Percentiles rank a stretch among this genome's conserved stretches.
Evolutionary conservation across 2,329 filamentous ascomycete genomes (phyloP).

Genomic region (Xylariomycetidae sp.): DNA sequence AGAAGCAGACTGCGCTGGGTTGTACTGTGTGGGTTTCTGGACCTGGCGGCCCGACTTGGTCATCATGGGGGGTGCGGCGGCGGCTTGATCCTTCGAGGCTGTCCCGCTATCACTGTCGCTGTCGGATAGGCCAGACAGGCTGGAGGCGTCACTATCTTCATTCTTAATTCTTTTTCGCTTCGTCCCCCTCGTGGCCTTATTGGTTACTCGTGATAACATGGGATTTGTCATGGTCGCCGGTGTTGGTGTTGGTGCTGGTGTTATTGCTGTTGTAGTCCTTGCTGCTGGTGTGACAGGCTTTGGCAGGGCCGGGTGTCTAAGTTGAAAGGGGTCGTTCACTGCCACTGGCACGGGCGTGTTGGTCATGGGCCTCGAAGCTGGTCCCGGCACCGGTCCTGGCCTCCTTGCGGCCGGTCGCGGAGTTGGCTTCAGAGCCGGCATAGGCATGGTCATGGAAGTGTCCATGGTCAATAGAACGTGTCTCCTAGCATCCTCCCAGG

Average conservation of each 20-base stretch:
- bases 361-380: conserved; percentile 8
- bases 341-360: neutral
- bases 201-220: conserved; percentile 8
- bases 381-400: neutral
- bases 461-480: conserved; percentile 36
- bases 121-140: conserved; percentile 24
- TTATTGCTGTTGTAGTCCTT: conserved; percentile 11
- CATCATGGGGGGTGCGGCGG: conserved; percentile 55
- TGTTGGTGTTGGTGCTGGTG: conserved; percentile 4
- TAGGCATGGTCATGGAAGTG: conserved; percentile 33
- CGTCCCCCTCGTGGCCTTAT: conserved; percentile 15
- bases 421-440: conserved; percentile 27
- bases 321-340: conserved; percentile 18
- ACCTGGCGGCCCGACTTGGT: conserved; percentile 74
- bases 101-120: conserved; percentile 15
- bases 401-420: conserved; percentile 1
- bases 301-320: conserved; percentile 15
- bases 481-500: conserved; percentile 35
- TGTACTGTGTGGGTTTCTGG: conserved; percentile 59
- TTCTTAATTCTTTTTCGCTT: conserved; percentile 32
- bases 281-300: conserved; percentile 4
- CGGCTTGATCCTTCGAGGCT: conserved; percentile 34
- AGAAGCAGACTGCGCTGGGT: conserved; percentile 42
- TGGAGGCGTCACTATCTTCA: conserved; percentile 18
- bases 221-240: too few species aligned